These are phyloP conservation scores for Quaeritorhiza haematococci DNA, from an alignment of 371 early-diverging fungal genomes.

Conservation along the genomic window DNA sequence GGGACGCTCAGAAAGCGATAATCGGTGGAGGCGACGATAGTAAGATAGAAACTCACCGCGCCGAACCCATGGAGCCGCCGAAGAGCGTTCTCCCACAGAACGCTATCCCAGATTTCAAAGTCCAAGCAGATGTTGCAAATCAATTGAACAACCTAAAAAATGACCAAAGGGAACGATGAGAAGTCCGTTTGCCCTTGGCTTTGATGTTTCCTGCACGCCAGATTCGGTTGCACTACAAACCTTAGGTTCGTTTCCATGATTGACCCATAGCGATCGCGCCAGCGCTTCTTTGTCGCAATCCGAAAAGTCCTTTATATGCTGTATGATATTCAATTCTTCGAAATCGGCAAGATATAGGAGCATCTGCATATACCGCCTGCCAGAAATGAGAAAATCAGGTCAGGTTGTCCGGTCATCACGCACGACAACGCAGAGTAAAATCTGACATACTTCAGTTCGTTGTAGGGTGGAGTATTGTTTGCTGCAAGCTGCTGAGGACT, in stretches of 20 bases:
- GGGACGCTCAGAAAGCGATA: not conserved
- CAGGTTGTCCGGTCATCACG: not conserved
- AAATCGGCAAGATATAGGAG: constrained; percentile 56
- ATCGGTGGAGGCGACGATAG: too few relatives aligned
- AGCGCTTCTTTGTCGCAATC: constrained; percentile 52
- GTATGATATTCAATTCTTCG: constrained; percentile 50
- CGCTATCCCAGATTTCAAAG: constrained; percentile 42
- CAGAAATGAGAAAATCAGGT: not conserved
- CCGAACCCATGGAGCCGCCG: constrained; percentile 22
- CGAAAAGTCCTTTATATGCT: constrained; percentile 44
- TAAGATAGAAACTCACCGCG: constrained; percentile 17
- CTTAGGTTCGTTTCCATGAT: constrained; percentile 42
- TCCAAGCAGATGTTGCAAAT: constrained; percentile 60
- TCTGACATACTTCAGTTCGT: constrained; percentile 17
- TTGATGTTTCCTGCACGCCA: not conserved
- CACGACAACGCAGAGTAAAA: not conserved
- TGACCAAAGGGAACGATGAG: not conserved
- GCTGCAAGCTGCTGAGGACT: constrained; percentile 31
- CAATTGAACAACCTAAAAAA: constrained; percentile 33
- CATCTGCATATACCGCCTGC: constrained; percentile 41
- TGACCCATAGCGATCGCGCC: constrained; percentile 54
- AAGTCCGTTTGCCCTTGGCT: too few relatives aligned
- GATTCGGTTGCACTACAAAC: constrained; percentile 15
- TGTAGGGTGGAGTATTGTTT: too few relatives aligned
- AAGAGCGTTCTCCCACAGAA: constrained; percentile 47